Conservation (phyloP, 306 rosid genomes). For the Rosa persica region DNA sequence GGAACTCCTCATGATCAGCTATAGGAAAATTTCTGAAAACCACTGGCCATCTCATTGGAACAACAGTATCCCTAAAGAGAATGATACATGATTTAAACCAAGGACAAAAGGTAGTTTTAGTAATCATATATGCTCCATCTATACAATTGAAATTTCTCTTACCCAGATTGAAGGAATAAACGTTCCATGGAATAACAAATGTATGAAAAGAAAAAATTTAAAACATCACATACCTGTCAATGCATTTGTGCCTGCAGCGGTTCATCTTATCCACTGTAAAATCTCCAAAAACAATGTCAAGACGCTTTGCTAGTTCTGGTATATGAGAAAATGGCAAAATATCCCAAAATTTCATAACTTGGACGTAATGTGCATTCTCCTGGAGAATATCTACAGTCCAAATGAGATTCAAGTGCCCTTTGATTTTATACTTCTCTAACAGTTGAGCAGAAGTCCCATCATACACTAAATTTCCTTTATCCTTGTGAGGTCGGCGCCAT, state of each 20-base stretch:
- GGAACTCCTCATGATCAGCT: constrained; percentile 1
- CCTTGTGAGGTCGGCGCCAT: constrained; percentile 33
- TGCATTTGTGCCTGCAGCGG: constrained; percentile 33
- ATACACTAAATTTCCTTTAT: not conserved
- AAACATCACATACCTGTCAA: constrained; percentile 33
- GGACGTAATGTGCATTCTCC: constrained; percentile 36
- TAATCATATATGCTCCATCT: not conserved
- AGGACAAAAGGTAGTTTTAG: not conserved
- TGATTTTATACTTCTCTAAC: constrained; percentile 43
- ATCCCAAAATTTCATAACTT: constrained; percentile 53
- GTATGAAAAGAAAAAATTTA: not conserved
- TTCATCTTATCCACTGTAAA: constrained; percentile 34
- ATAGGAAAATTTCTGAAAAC: not conserved
- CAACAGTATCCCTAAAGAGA: constrained; percentile 21
- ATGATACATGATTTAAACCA: not conserved
- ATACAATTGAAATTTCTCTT: too few relatives aligned
- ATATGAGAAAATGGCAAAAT: constrained; percentile 34
- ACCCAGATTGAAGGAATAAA: not conserved
- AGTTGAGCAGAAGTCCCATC: constrained; percentile 32
- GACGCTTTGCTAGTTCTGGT: constrained; percentile 27
- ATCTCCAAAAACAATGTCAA: constrained; percentile 26
- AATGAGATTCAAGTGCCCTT: constrained; percentile 35
- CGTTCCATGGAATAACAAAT: not conserved
- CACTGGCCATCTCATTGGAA: constrained; percentile 43
- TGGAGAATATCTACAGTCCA: constrained; percentile 47